Base-by-base conservation (phyloP, 2,329 filamentous ascomycete genomes). In the Clonostachys byssicola region DNA sequence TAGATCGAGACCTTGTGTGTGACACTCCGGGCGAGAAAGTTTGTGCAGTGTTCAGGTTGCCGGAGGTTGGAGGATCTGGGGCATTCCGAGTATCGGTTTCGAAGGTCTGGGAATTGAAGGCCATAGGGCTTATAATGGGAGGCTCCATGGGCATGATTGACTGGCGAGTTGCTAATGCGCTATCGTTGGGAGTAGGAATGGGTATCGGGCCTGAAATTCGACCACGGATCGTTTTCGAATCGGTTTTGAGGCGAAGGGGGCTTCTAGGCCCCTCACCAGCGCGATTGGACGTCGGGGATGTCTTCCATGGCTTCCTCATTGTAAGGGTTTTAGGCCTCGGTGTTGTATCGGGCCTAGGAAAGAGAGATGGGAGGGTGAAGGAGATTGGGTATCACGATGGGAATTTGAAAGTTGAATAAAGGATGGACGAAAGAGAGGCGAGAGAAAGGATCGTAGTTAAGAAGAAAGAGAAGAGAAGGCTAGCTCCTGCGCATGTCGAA, bases 141-240 rank as follows among this genome's bases (percentile, higher is more conserved):
- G 23, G 8, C 10, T 30, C 23, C 23, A 30, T 30, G 23, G 23
- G 23, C 23, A 30, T 8, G 23, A 30, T 30, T 30, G 23, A 30
- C 23, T 30, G 23, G 9, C 18, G 30, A 34, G 10, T 50, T 44
- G 36, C 43, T 8, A 71, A 53, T 49, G 81, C 78, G 51, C 81
- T 75, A 49, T 79, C 76, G 39, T 68, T 53, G 8, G 67, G 58
- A 47, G 62, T 66, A 16, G 67, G 60, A 18, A 85, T 75, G 2
- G 80, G 80, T 43, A 85, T 84, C 13, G 82, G 82, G 7, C 71
- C 73, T 33, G 80, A 84, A 51, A 85, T 84, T 53, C 74, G 78
- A 51, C 80, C 80, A 38, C 81, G 75, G 51, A 84, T 76, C 10
- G 35, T 17, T 14, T 40, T 34, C 30, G 23, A 20, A 18, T 48